phyloP scores from a whole-genome alignment of 805 yeast species.

The Hanseniaspora vineae region DNA sequence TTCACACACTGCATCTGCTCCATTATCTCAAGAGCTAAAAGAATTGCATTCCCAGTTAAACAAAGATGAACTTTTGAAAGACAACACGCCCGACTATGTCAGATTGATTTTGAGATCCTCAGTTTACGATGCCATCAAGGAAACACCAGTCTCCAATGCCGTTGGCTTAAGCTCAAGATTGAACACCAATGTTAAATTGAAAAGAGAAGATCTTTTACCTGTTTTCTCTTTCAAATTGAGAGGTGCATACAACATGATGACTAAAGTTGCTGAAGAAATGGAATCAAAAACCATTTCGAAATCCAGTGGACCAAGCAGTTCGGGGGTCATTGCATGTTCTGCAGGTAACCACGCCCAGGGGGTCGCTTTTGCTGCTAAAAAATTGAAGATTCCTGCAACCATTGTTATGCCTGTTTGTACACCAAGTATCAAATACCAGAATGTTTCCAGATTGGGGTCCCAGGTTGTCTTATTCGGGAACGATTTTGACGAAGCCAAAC shows the following conservation, averaged over 20 bases:
- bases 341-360: constrained; percentile 99
- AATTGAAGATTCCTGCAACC: constrained; percentile 81
- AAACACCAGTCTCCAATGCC: constrained; percentile 74
- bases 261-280: constrained; percentile 50
- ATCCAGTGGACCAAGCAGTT: constrained; percentile 7
- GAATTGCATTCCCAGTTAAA: constrained; percentile 21
- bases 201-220: constrained; percentile 88
- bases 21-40: neutral
- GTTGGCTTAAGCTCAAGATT: constrained; percentile 58
- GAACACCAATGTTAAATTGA: constrained; percentile 65
- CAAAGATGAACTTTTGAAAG: constrained; percentile 37
- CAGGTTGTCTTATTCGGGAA: constrained; percentile 89
- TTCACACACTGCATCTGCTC: neutral
- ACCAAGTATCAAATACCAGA: constrained; percentile 85
- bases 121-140: constrained; percentile 89
- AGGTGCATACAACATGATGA: constrained; percentile 97
- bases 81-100: constrained; percentile 83
- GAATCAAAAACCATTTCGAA: constrained; percentile 8
- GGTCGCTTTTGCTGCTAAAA: constrained; percentile 83
- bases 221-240: constrained; percentile 93
- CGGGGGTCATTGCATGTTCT: constrained; percentile 92
- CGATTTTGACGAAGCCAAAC: constrained; percentile 90
- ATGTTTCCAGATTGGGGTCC: constrained; percentile 85
- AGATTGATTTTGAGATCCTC: constrained; percentile 82
- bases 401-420: constrained; percentile 98